Evolutionary conservation across 2,329 filamentous ascomycete genomes (phyloP).

Genomic region (Pseudogymnoascus sp.): DNA sequence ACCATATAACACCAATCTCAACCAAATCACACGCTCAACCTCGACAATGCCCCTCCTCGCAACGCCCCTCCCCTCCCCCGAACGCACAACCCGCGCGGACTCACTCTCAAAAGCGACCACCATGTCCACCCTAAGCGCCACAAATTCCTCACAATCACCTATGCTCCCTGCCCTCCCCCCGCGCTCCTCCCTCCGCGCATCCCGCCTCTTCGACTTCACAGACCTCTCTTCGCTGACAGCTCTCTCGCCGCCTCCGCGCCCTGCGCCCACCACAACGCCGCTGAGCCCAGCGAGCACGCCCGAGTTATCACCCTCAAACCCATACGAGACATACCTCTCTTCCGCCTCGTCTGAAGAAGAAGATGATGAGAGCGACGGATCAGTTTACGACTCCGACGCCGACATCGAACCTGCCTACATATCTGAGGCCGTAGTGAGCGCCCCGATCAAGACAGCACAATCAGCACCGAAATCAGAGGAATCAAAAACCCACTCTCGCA

Average conservation of each 20-base stretch:
- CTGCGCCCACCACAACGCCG: not conserved
- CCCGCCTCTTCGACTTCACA: not conserved
- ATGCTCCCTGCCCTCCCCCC: not conserved
- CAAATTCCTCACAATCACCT: not conserved
- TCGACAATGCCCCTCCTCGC: slow-evolving; percentile 6
- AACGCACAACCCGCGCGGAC: not conserved
- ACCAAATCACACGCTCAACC: not conserved
- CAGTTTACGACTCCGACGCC: not conserved
- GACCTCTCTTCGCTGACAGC: not conserved
- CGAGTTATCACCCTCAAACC: not conserved
- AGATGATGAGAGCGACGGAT: not conserved
- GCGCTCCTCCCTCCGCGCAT: not conserved
- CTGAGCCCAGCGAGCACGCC: not conserved
- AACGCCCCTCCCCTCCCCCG: not conserved
- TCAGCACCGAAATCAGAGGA: not conserved
- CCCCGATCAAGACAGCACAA: not conserved
- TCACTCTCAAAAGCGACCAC: not conserved
- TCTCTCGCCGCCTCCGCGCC: not conserved
- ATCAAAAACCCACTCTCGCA: not conserved
- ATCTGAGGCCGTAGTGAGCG: not conserved
- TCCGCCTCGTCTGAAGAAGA: not conserved
- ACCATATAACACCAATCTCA: not conserved
- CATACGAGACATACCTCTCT: slow-evolving; percentile 1
- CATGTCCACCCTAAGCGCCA: not conserved
- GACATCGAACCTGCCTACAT: not conserved